Evolutionary conservation across 345 rosid species (phyloP).

Genomic region (Bretschneidera sinensis): DNA sequence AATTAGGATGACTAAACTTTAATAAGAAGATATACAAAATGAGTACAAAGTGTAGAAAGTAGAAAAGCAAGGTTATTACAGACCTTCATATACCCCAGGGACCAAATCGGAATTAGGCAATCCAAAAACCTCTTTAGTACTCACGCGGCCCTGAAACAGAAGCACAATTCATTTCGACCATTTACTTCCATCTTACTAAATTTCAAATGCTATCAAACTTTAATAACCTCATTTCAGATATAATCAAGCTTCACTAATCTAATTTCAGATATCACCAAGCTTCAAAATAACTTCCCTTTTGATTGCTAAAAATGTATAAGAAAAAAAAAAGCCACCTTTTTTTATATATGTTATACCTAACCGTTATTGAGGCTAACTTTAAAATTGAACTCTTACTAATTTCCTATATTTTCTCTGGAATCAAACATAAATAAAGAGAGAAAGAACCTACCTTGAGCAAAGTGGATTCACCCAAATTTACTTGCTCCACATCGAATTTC

Average conservation of each 20-base stretch:
- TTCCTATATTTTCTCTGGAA: background rate
- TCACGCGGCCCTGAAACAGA: slow-evolving; percentile 67
- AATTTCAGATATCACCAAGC: background rate
- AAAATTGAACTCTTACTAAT: background rate
- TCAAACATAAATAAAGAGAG: background rate
- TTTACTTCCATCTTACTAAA: background rate
- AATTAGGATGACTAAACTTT: background rate
- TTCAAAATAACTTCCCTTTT: no score
- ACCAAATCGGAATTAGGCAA: slow-evolving; percentile 86
- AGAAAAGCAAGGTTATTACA: background rate
- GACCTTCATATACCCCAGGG: slow-evolving; percentile 95
- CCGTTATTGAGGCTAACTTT: background rate
- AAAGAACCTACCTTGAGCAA: slow-evolving; percentile 53
- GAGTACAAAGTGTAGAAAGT: background rate
- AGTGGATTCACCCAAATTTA: slow-evolving; percentile 50
- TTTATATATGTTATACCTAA: background rate
- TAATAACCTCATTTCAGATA: no score
- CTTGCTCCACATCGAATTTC: slow-evolving; percentile 41
- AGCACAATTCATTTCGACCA: no score
- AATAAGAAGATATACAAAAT: background rate
- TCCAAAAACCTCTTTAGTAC: slow-evolving; percentile 77
- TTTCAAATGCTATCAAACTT: background rate
- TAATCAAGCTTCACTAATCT: background rate
- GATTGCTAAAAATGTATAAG: background rate
- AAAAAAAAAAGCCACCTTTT: background rate